Percentiles rank a stretch among this genome's conserved stretches.
These are phyloP conservation scores for Schwanniomyces yamadae DNA, from an alignment of 805 yeast species.

Conservation along the genomic window DNA sequence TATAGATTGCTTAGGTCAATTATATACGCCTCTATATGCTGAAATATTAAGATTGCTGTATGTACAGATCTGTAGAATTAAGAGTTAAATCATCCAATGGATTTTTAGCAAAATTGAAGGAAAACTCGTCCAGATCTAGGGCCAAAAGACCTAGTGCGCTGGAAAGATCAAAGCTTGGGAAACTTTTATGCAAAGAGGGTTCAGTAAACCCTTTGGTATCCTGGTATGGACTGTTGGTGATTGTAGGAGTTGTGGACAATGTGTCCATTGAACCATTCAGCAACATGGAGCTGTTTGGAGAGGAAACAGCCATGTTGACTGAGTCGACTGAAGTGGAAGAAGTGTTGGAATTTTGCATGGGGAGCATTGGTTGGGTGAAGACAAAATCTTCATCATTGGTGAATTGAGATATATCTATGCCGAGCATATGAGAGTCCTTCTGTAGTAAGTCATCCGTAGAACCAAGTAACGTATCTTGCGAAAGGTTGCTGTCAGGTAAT, in stretches of 20 bases:
- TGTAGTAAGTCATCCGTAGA: constrained; percentile 7
- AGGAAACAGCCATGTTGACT: constrained; percentile 6
- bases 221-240: constrained; percentile 9
- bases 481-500: constrained; percentile 3
- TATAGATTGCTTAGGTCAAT: too few species aligned
- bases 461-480: constrained; percentile 13
- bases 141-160: too few species aligned
- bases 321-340: constrained; percentile 11
- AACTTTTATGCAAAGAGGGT: not conserved
- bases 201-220: constrained; percentile 2
- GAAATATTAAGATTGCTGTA: too few species aligned
- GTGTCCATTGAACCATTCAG: constrained; percentile 30
- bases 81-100: too few species aligned
- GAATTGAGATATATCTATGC: constrained; percentile 1
- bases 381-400: constrained; percentile 1
- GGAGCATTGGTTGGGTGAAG: not conserved
- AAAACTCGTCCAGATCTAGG: too few species aligned
- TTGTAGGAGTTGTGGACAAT: constrained; percentile 31
- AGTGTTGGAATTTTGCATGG: not conserved
- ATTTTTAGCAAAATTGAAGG: too few species aligned
- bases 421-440: not conserved
- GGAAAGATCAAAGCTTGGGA: not conserved
- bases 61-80: too few species aligned
- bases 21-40: too few species aligned
- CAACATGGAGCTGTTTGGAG: constrained; percentile 9